Evolutionary conservation across 2,329 filamentous ascomycete genomes (phyloP).

Genomic region (Aureobasidium pullulans): DNA sequence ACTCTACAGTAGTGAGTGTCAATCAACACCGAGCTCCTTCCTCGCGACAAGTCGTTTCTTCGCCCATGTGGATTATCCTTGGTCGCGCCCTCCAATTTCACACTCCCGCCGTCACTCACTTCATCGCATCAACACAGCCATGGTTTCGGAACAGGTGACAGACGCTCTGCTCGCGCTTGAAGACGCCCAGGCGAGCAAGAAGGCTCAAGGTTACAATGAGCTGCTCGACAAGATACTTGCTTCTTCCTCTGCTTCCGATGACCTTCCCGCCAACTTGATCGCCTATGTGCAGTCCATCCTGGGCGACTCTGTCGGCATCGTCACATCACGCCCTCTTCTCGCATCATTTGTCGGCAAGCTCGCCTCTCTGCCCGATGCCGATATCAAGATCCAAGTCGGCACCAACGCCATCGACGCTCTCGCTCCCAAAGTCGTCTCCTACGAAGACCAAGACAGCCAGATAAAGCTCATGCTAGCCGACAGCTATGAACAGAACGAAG

Average conservation of each 20-base stretch:
- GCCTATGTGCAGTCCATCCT: constrained; percentile 60
- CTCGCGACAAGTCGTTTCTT: not conserved
- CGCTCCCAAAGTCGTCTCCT: constrained; percentile 60
- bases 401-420: constrained; percentile 63
- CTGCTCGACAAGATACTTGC: constrained; percentile 51
- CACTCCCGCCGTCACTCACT: not conserved
- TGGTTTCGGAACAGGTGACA: constrained; percentile 31
- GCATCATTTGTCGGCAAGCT: constrained; percentile 59
- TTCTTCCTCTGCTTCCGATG: constrained; percentile 35
- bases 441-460: constrained; percentile 75
- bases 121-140: constrained; percentile 3
- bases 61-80: not conserved
- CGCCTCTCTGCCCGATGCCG: constrained; percentile 50
- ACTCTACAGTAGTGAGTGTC: not conserved
- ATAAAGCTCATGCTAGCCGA: constrained; percentile 76
- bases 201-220: constrained; percentile 49
- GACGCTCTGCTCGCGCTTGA: constrained; percentile 45
- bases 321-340: constrained; percentile 66
- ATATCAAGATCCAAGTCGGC: constrained; percentile 67
- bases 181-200: constrained; percentile 40
- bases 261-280: constrained; percentile 55
- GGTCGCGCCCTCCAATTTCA: not conserved
- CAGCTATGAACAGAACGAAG: constrained; percentile 74
- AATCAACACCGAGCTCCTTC: not conserved
- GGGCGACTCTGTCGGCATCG: constrained; percentile 62